Evolutionary conservation across 305 asterid species (phyloP), one percentile per base, ranked within the genome.

Genomic region (Petunia hybrid): DNA sequence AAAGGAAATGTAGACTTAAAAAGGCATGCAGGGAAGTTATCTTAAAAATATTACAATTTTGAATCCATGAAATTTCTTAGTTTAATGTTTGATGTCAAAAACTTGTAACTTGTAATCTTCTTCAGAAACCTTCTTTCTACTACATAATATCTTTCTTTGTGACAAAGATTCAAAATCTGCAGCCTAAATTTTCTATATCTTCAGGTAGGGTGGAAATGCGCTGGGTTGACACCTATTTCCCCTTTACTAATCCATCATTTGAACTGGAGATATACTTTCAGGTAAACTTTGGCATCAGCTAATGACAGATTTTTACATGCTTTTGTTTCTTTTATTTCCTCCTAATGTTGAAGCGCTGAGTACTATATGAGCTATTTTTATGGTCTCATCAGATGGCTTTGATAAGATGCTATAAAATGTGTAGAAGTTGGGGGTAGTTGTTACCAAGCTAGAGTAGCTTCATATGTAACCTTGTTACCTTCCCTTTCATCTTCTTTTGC

Each of bases 181-280:
- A 69, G 69, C 57, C 51, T 36, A 56, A 68, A 69, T 70, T 81
- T 83, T 60, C 80, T 57, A 84, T 35, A 43, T 61, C 78, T 80
- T 80, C 91, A 94, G 98, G 99, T 85, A 89, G 89, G 40, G 98
- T 93, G 80, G 98, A 96, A 81, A 94, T 96, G 98, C 98, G 97
- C 48, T 96, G 98, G 99, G 87, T 94, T 81, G 98, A 94, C 91
- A 89, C 98, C 63, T 96, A 94, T 78, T 96, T 96, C 78, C 99
- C 99, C 61, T 96, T 96, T 87, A 93, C 99, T 35, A 83, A 89
- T 86, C 99, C 99, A 46, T 96, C 98, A 60, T 96, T 91, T 88
- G 99, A 96, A 87, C 88, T 96, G 90, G 99, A 96, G 89, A 94
- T 94, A 83, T 91, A 85, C 87, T 95, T 95, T 87, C 94, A 94